phyloP scores from a whole-genome alignment of 208 protist species.

The Balamuthia mandrillaris region DNA sequence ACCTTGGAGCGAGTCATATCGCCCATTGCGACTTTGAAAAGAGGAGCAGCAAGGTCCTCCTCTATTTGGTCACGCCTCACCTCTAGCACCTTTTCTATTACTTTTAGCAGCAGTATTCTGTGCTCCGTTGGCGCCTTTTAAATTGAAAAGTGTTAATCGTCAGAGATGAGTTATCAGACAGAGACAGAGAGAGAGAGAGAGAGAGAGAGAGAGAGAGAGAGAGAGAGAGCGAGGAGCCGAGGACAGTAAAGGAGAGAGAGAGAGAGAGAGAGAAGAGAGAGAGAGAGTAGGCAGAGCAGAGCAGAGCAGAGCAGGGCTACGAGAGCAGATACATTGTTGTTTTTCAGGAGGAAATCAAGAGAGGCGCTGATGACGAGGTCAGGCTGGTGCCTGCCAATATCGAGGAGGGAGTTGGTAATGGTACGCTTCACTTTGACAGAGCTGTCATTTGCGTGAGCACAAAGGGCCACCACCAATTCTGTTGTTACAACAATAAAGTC shows the following conservation, averaged over 20 bases:
- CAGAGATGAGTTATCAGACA: neutral
- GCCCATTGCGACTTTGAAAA: conserved; percentile 36
- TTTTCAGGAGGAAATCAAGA: conserved; percentile 5
- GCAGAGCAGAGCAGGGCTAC: too few species aligned
- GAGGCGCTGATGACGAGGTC: conserved; percentile 35
- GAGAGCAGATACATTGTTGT: conserved; percentile 33
- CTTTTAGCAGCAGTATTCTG: conserved; percentile 32
- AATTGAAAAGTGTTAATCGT: neutral
- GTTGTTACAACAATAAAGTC: neutral
- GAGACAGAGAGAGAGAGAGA: neutral
- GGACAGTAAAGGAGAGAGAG: too few species aligned
- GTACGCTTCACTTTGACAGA: neutral
- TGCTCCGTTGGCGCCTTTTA: conserved; percentile 6
- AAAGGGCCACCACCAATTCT: conserved; percentile 9
- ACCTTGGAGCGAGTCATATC: conserved; percentile 55
- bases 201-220: neutral
- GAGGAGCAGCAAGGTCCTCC: neutral
- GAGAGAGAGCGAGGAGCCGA: too few species aligned
- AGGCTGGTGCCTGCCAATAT: conserved; percentile 51
- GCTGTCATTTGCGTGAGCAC: neutral
- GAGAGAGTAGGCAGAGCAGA: neutral
- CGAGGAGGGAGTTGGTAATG: conserved; percentile 19
- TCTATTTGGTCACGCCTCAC: neutral
- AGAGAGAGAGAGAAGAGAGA: neutral
- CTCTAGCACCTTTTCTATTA: conserved; percentile 30